These are phyloP conservation scores for Suillus paluster DNA, from an alignment of 768 basidiomycete species.

Conservation along the genomic window DNA sequence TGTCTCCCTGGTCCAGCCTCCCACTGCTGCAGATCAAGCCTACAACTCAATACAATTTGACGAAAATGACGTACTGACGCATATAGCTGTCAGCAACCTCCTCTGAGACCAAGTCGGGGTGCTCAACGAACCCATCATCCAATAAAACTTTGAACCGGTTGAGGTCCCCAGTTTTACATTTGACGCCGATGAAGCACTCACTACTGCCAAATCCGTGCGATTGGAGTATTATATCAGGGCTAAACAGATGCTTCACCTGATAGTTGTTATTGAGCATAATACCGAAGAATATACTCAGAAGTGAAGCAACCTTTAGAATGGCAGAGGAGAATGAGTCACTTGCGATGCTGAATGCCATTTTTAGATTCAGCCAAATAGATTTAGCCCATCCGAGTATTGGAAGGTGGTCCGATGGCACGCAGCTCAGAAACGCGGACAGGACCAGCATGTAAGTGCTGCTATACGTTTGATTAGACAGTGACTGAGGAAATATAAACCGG, in stretches of 20 bases:
- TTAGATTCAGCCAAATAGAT: conserved; percentile 17
- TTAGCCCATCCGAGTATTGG: conserved; percentile 21
- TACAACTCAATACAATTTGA: background rate
- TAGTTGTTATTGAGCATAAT: background rate
- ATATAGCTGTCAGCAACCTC: conserved; percentile 16
- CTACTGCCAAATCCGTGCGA: conserved; percentile 16
- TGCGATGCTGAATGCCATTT: conserved; percentile 20
- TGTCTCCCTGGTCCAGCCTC: conserved; percentile 16
- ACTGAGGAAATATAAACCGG: background rate
- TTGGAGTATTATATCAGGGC: conserved; percentile 17
- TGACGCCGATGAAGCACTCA: conserved; percentile 12
- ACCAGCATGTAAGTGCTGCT: conserved; percentile 18
- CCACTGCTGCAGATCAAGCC: conserved; percentile 16
- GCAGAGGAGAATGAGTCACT: conserved; percentile 22
- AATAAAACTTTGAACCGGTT: conserved; percentile 21
- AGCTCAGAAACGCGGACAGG: conserved; percentile 22
- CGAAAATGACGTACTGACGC: conserved; percentile 19
- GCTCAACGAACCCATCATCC: conserved; percentile 18
- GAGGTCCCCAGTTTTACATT: conserved; percentile 1
- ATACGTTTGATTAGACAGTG: background rate
- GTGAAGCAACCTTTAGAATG: conserved; percentile 18
- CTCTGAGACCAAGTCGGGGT: conserved; percentile 18
- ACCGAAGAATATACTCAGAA: background rate
- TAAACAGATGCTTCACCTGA: conserved; percentile 21
- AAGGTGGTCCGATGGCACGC: conserved; percentile 17